Conservation (phyloP, 1,284 basidiomycete species). For the Albatrellus sp. region DNA sequence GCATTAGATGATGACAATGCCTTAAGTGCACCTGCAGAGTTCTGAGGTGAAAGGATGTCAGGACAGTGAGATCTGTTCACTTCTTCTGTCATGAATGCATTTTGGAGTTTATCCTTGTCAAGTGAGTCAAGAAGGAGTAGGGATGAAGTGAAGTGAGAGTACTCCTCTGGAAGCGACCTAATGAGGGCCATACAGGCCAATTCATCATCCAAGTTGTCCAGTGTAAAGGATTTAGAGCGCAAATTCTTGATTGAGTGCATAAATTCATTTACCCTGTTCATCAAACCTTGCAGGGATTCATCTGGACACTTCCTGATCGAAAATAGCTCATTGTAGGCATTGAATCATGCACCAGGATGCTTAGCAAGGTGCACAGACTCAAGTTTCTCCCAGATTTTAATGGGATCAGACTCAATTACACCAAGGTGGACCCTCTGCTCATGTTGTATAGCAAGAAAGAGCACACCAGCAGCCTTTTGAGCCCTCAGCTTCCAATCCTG, state of each 20-base stretch:
- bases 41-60: too few relatives aligned
- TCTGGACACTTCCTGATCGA: background rate
- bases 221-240: background rate
- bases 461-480: background rate
- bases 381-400: background rate
- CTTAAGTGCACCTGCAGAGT: too few relatives aligned
- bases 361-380: too few relatives aligned
- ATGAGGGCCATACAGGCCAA: conserved; percentile 14
- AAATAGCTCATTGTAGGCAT: background rate
- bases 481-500: background rate
- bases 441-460: background rate
- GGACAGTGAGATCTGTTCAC: too few relatives aligned
- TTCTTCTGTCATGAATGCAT: too few relatives aligned
- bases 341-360: background rate
- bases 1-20: too few relatives aligned
- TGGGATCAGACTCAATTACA: background rate
- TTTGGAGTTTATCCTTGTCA: too few relatives aligned
- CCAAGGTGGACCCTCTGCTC: background rate
- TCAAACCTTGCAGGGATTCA: background rate
- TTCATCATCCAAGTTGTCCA: conserved; percentile 11
- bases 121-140: too few relatives aligned
- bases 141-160: conserved; percentile 11
- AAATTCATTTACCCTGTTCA: background rate
- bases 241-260: background rate
- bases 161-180: conserved; percentile 12